These are phyloP conservation scores for Oryza coarctata DNA, from an alignment of 176 grass and related monocot species.

Conservation along the genomic window DNA sequence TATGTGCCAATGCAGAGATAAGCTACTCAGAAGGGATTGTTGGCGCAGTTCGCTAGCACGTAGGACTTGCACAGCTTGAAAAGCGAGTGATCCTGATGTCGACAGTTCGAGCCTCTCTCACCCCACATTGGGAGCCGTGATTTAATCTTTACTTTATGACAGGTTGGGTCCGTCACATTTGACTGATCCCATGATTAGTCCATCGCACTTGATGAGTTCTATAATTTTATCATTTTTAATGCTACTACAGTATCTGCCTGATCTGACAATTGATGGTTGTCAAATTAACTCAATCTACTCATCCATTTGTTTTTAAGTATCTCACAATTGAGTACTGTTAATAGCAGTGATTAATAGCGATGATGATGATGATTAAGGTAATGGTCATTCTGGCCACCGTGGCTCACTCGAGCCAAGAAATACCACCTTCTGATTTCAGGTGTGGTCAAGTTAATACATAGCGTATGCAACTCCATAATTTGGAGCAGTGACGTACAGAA, in stretches of 20 bases:
- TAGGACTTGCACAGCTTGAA: constrained; percentile 60
- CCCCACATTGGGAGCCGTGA: constrained; percentile 9
- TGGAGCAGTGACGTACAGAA: constrained; percentile 38
- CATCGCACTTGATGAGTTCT: constrained; percentile 16
- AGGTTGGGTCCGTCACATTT: background rate
- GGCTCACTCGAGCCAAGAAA: constrained; percentile 15
- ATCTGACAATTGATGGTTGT: too few species aligned
- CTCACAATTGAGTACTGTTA: background rate
- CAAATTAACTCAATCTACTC: too few species aligned
- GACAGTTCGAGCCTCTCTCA: constrained; percentile 89
- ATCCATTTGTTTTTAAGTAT: background rate
- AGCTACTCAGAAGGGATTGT: constrained; percentile 15
- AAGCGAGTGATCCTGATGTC: constrained; percentile 66
- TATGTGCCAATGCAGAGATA: background rate
- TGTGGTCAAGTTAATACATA: constrained; percentile 34
- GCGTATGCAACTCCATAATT: constrained; percentile 38
- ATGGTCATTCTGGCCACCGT: background rate
- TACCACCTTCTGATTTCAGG: constrained; percentile 28
- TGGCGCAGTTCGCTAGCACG: constrained; percentile 76
- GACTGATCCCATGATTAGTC: constrained; percentile 35
- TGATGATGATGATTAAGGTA: too few species aligned
- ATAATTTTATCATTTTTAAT: too few species aligned
- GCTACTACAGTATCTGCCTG: background rate
- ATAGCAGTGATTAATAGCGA: background rate
- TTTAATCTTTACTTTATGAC: background rate